Evolutionary conservation across 140 eudicot genomes (phyloP), one percentile per base, ranked within the genome.

Genomic region (Cichorium intybus): DNA sequence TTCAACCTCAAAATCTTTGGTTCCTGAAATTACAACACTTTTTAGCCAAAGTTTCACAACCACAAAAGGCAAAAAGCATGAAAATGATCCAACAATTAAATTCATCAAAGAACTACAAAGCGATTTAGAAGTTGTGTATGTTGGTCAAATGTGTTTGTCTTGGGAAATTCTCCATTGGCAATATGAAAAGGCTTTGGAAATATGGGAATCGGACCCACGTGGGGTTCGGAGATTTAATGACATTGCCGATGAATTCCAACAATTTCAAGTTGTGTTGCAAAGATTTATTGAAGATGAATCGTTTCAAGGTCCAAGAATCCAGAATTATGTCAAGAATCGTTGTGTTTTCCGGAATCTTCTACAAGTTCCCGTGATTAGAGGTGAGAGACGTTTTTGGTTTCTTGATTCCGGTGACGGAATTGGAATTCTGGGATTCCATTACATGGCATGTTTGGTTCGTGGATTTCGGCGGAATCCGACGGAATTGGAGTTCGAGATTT

Each of bases 91-190:
- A 8, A 83, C 81, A 67, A 57, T 48, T 26, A 92, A 78, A 75
- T 86, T 88, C 52, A 67, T 80, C 46, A 71, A 77, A 62, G 99
- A 93, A 71, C 51, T 93, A 53, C 77, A 83, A 62, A 79, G 94
- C 28, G 97, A 88, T 56, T 77, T 93, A 48, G 99, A 93, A 61
- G 82, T 78, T 22, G 90, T 89, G 10, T 93, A 93, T 59, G 95
- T 93, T 16, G 90, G 95, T 23, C 99, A 93, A 58, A 84, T 88
- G 94, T 88, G 99, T 61, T 87, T 93, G 39, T 93, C 99, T 0
- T 93, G 99, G 99, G 99, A 93, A 71, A 66, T 93, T 57, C 72
- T 93, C 4, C 88, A 81, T 22, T 88, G 99, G 99, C 88, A 93
- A 74, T 88, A 93, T 54, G 95, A 77, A 61, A 88, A 82, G 76